Percentiles rank a stretch among this genome's conserved stretches.
Evolutionary conservation across 805 yeast genomes (phyloP).

Genomic region (Kuraishia capsulata): DNA sequence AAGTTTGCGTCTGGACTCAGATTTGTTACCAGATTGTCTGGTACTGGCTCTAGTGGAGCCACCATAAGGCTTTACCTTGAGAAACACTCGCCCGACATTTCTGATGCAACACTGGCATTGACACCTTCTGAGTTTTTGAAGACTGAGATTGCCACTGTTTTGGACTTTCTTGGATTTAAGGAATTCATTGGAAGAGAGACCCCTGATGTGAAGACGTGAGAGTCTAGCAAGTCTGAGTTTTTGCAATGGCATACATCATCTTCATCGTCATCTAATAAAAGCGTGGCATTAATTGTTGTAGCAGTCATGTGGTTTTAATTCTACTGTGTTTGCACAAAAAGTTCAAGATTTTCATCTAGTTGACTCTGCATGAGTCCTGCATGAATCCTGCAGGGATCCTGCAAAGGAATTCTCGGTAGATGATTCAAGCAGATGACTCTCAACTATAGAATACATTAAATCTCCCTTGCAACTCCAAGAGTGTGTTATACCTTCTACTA

Average conservation of each 20-base stretch:
- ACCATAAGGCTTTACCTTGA: slow-evolving; percentile 90
- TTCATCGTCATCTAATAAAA: neutral
- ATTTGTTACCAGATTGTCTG: slow-evolving; percentile 84
- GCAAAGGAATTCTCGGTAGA: too few species aligned
- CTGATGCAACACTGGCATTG: slow-evolving; percentile 30
- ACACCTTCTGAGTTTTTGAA: slow-evolving; percentile 63
- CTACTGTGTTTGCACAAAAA: too few species aligned
- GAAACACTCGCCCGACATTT: slow-evolving; percentile 57
- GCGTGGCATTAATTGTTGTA: neutral
- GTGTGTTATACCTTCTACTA: too few species aligned
- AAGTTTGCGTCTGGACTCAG: slow-evolving; percentile 77
- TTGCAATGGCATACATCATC: neutral
- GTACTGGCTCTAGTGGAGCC: slow-evolving; percentile 97
- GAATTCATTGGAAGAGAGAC: slow-evolving; percentile 69
- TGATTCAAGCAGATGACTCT: too few species aligned
- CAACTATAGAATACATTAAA: too few species aligned
- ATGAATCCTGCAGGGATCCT: too few species aligned
- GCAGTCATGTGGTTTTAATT: neutral
- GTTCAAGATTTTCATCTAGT: too few species aligned
- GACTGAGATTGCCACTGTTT: slow-evolving; percentile 51
- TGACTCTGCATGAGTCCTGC: too few species aligned
- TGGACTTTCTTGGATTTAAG: slow-evolving; percentile 61
- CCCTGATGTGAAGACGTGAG: slow-evolving; percentile 82
- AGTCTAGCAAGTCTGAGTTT: too few species aligned
- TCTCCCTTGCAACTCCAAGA: too few species aligned